phyloP scores from a whole-genome alignment of 371 early-diverging fungal species.

The Mucor sp. region DNA sequence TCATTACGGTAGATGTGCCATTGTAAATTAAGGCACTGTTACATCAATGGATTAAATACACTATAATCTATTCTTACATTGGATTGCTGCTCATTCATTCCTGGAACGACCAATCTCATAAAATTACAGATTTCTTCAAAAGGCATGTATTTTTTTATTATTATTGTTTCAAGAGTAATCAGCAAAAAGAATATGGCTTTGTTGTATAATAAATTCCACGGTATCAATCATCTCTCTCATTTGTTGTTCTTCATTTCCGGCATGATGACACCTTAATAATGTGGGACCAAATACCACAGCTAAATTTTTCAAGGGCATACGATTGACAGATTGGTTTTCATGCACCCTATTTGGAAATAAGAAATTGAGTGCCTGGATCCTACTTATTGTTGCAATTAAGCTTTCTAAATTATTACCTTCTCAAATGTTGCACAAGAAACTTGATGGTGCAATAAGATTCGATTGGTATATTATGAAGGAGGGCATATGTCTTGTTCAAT shows the following conservation, averaged over 20 bases:
- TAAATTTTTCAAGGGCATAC: constrained; percentile 87
- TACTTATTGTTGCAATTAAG: background rate
- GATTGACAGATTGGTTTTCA: constrained; percentile 58
- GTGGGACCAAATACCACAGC: constrained; percentile 95
- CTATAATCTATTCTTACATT: too few species aligned
- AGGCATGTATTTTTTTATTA: too few species aligned
- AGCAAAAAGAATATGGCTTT: constrained; percentile 27
- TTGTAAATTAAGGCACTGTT: too few species aligned
- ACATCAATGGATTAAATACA: too few species aligned
- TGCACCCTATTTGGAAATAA: constrained; percentile 46
- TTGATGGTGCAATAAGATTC: constrained; percentile 48
- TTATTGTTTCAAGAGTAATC: constrained; percentile 11
- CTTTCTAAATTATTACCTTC: constrained; percentile 26
- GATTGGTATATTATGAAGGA: constrained; percentile 36
- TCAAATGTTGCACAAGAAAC: constrained; percentile 37
- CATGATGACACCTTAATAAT: constrained; percentile 55
- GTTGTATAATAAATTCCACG: constrained; percentile 22
- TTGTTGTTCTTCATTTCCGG: constrained; percentile 25
- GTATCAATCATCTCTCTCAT: constrained; percentile 24
- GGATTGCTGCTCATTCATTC: too few species aligned
- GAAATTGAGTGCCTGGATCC: background rate
- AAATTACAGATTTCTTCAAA: too few species aligned
- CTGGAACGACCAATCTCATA: too few species aligned
- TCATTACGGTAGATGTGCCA: too few species aligned
- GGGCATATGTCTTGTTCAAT: constrained; percentile 13